Base-by-base conservation (phyloP, 306 rosid species). In the Trichosanthes cucumerina region DNA sequence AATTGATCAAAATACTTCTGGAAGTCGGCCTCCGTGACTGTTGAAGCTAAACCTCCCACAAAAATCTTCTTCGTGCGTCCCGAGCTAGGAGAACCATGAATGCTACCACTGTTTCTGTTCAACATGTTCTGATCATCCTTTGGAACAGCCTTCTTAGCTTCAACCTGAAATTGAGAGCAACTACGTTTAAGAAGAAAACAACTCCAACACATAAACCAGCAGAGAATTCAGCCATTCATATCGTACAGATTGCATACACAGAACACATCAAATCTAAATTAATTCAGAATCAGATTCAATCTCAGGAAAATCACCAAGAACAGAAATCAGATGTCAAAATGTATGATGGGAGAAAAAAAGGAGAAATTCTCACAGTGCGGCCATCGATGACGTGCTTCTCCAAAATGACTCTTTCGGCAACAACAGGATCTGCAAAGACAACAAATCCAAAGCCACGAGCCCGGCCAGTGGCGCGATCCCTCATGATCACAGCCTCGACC, bases 131-230 rank as follows among this genome's bases (percentile, higher is more conserved):
- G 97, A 86, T 93, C 98, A 82, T 91, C 98, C 88, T 93, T 87
- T 5, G 97, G 98, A 79, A 93, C 98, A 81, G 98, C 98, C 87
- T 91, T 93, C 88, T 93, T 93, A 72, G 98, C 98, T 87, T 93
- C 98, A 79, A 93, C 98, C 98, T 93, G 85, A 83, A 87, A 81
- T 84, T 72, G 64, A 79, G 75, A 84, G 10, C 1, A 4, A 24
- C 77, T 16, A 71, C 8, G 52, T 50, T 47, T 73, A 47, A 72
- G n/a, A 72, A 47, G n/a, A 28, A 26, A 28, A 49, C 54, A 26
- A 72, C 76, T 6, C 15, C 31, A 73, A 28, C 41, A 18, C 39
- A 26, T 4, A 26, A 70, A 12, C 57, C 43, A 65, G 52, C 8
- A 16, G 10, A 21, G 13, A 70, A 70, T 24, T 46, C 18, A 6